Evolutionary conservation across 2,329 filamentous ascomycete species (phyloP), one percentile per base, ranked within the genome.

Genomic region (Cladophialophora carrionii): DNA sequence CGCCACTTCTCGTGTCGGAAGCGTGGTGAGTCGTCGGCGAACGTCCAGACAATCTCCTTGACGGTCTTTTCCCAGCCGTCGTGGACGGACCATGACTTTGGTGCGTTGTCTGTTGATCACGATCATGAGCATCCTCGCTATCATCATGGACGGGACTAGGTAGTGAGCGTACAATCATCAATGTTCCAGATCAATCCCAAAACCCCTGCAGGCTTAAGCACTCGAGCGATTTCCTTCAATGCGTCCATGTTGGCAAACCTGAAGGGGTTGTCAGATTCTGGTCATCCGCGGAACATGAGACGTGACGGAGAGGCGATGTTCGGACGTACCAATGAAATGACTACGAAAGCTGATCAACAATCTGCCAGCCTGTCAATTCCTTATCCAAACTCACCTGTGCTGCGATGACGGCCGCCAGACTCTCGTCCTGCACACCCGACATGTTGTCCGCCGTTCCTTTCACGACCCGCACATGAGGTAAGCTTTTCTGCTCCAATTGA

Each of bases 161-260:
- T 32, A 61, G 26, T 22, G 4, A 61, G 78, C 82, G 72, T 76
- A 88, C 88, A 90, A 69, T 90, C 87, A 74, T 91, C 88, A 65
- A 88, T 80, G 71, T 91, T 91, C 89, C 90, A 92, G 60, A 92
- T 87, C 74, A 90, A 76, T 14, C 86, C 89, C 31, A 92, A 79
- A 31, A 81, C 80, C 6, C 84, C 84, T 6, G 82, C 83, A 0
- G 86, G 86, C 71, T 83, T 84, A 55, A 92, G 76, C 0, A 89
- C 83, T 54, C 88, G 84, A 70, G 86, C 83, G n/a, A 92, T 88
- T 71, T 91, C 88, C 53, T 79, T 76, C 31, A 92, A 77, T 0
- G 88, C 80, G 41, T 85, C 81, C 49, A 82, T 77, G 60, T 83
- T 89, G 46, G 88, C 86, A 76, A 92, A 92, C 89, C 89, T 88